phyloP scores from a whole-genome alignment of 148 eudicot genomes.

The Rheum nobile region DNA sequence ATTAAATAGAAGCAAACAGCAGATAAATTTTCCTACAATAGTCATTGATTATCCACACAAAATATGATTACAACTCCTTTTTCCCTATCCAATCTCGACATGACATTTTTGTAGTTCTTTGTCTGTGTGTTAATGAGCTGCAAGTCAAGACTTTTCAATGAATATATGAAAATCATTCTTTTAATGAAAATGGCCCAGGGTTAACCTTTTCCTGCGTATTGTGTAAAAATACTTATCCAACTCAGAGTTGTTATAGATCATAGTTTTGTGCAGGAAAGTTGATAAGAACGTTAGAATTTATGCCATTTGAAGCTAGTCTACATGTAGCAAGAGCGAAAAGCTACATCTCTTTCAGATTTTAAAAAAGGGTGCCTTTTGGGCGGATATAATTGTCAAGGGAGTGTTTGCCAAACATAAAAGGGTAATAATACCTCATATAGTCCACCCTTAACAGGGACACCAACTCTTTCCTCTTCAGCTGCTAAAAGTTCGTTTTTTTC shows the following conservation, averaged over 20 bases:
- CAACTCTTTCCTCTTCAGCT: constrained; percentile 91
- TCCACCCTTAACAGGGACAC: constrained; percentile 99
- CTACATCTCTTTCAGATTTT: background rate
- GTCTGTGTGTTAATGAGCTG: background rate
- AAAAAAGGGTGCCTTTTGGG: background rate
- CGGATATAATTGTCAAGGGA: background rate
- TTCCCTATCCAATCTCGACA: background rate
- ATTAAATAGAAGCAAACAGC: background rate
- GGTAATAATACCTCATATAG: constrained; percentile 65
- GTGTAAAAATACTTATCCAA: background rate
- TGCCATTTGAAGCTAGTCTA: background rate
- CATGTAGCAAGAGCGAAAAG: background rate
- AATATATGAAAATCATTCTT: background rate
- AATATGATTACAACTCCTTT: background rate
- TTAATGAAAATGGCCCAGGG: background rate
- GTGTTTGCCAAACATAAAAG: background rate
- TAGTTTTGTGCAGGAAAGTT: background rate
- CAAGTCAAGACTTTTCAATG: background rate
- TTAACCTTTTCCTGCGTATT: background rate
- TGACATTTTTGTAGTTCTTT: background rate
- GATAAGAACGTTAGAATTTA: background rate
- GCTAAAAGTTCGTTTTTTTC: constrained; percentile 21
- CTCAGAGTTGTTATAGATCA: background rate
- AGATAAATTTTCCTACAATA: background rate
- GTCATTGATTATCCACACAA: background rate